Evolutionary conservation across 345 rosid genomes (phyloP).

Genomic region (Balakata baccata): DNA sequence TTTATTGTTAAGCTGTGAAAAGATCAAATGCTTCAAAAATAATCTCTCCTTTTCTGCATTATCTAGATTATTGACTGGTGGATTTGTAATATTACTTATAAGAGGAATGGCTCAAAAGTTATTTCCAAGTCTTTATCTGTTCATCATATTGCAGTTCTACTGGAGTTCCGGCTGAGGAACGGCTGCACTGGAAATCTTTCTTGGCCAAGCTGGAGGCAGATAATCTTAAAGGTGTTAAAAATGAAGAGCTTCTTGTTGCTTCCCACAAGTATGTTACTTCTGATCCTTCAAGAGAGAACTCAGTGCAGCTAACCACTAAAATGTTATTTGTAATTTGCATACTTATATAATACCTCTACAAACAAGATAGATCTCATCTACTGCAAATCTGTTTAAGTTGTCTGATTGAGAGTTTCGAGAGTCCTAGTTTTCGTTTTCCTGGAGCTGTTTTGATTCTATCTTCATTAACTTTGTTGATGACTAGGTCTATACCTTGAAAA

Average conservation of each 20-base stretch:
- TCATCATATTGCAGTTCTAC: constrained; percentile 52
- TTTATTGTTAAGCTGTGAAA: background rate
- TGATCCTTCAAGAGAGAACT: background rate
- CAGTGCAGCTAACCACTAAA: too few species aligned
- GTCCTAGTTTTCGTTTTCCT: background rate
- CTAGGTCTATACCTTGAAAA: background rate
- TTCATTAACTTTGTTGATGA: background rate
- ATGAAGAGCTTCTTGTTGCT: constrained; percentile 94
- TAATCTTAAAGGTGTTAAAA: constrained; percentile 82
- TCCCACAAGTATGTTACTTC: constrained; percentile 71
- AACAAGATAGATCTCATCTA: background rate
- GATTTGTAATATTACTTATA: background rate
- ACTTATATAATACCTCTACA: background rate
- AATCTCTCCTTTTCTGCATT: background rate
- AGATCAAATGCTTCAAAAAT: background rate
- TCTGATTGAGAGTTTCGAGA: background rate
- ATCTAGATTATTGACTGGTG: background rate
- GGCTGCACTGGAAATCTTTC: constrained; percentile 87
- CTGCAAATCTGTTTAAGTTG: background rate
- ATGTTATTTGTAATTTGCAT: background rate
- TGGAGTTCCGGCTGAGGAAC: constrained; percentile 97
- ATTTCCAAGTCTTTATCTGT: background rate
- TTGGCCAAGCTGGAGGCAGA: constrained; percentile 86
- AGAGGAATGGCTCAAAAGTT: background rate
- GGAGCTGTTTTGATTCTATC: background rate